Evolutionary conservation across 1,284 basidiomycete species (phyloP), one percentile per base, ranked within the genome.

Genomic region (Ustilago bromivora): DNA sequence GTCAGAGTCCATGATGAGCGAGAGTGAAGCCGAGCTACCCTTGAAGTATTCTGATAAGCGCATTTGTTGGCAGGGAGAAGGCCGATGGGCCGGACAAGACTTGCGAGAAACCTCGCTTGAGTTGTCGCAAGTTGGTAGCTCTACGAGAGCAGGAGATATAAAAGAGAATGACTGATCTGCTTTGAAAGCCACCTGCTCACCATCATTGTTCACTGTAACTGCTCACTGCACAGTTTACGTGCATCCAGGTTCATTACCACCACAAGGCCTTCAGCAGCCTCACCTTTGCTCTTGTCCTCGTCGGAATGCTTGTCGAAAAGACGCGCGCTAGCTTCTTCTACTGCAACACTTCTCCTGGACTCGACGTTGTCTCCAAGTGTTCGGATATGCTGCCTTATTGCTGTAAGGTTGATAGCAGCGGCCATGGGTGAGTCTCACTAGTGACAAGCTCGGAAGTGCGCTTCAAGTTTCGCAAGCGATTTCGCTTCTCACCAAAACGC

Each of bases 301-400:
- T 41, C 35, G 43, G 43, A 46, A 10, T 57, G 2, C 23, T 57
- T 12, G 23, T 19, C 0, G 7, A 12, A 19, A 19, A 31, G 38
- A n/a, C 19, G 15, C 8, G 12, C 4, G 41, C 56, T 17, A 46
- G 17, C 15, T 59, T 59, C 32, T 49, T 59, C 57, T 59, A 59
- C 13, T 47, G 57, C 57, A 51, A 59, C 57, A 36, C 46, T 10
- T 38, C 46, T 6, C 57, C 46, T 36, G 43, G 19, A 23, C 46
- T 59, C 13, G 46, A 36, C n/a, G 46, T 28, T 15, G 17, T 59
- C 32, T 59, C 51, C 46, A 38, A 38, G 38, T 59, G 57, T 19
- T 15, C 46, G 2, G 41, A 59, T 11, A n/a, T 47, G 15, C 12
- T 57, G 15, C 56, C 56, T 31, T 47, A 59, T 35, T 59, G 57